Evolutionary conservation across 2,329 filamentous ascomycete genomes (phyloP).

Genomic region (Trichoderma harzianum): DNA sequence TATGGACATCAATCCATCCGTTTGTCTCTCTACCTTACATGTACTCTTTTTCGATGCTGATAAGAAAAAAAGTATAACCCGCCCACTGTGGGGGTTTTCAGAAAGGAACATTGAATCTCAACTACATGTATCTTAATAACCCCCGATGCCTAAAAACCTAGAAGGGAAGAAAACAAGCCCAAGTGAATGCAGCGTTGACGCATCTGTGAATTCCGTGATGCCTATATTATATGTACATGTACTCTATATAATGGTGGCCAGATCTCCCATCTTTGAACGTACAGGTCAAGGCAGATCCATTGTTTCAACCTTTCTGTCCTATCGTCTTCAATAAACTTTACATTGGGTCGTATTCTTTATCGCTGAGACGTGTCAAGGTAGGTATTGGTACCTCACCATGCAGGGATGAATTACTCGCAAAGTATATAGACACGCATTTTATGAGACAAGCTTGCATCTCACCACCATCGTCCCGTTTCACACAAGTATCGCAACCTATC

Average conservation of each 20-base stretch:
- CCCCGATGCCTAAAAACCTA: too few relatives aligned
- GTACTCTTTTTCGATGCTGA: not conserved
- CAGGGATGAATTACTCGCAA: not conserved
- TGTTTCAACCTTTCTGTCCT: not conserved
- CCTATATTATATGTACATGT: not conserved
- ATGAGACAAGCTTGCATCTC: not conserved
- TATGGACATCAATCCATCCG: too few relatives aligned
- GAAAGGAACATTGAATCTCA: not conserved
- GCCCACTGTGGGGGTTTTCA: not conserved
- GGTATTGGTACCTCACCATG: not conserved
- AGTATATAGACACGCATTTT: not conserved
- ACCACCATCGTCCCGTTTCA: not conserved
- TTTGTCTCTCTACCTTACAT: not conserved
- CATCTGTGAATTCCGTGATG: not conserved
- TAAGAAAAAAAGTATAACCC: not conserved
- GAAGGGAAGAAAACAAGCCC: not conserved
- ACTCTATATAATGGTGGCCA: not conserved
- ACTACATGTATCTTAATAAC: not conserved
- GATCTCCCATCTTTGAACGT: not conserved
- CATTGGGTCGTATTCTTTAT: not conserved
- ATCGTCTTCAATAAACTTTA: not conserved
- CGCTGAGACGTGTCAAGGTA: not conserved
- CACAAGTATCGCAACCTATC: not conserved
- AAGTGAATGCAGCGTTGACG: not conserved
- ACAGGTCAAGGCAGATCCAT: not conserved